phyloP scores from a whole-genome alignment of 805 yeast genomes.

The Pichia manshurica region DNA sequence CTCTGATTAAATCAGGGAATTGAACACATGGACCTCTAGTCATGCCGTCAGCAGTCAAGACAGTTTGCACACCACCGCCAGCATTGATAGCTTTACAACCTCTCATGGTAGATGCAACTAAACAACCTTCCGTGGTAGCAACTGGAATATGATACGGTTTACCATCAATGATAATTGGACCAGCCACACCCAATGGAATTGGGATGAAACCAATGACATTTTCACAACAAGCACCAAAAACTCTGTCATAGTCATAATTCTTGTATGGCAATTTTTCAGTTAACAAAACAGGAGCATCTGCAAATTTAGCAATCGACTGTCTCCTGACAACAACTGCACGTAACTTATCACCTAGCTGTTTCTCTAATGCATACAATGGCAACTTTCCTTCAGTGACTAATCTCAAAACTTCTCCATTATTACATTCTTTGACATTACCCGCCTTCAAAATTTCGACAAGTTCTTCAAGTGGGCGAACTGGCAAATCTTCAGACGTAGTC shows the following conservation, averaged over 20 bases:
- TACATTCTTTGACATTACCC: constrained; percentile 63
- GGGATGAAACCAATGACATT: constrained; percentile 97
- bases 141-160: constrained; percentile 87
- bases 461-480: constrained; percentile 53
- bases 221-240: constrained; percentile 98
- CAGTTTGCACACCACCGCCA: constrained; percentile 94
- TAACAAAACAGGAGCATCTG: constrained; percentile 75
- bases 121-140: constrained; percentile 99
- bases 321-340: constrained; percentile 95
- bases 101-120: constrained; percentile 97
- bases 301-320: constrained; percentile 77
- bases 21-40: constrained; percentile 98
- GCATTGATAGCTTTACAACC: constrained; percentile 97
- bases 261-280: constrained; percentile 69
- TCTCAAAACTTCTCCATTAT: constrained; percentile 66
- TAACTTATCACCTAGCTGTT: constrained; percentile 78
- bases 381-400: constrained; percentile 71
- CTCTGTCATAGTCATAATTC: constrained; percentile 88
- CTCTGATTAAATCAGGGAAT: constrained; percentile 74
- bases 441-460: constrained; percentile 56
- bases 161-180: constrained; percentile 90
- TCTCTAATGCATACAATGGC: constrained; percentile 92
- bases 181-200: constrained; percentile 95
- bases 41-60: constrained; percentile 95
- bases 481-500: constrained; percentile 9